These are phyloP conservation scores for Mrakiaceae sp. DNA, from an alignment of 1,284 basidiomycete genomes.

Conservation along the genomic window DNA sequence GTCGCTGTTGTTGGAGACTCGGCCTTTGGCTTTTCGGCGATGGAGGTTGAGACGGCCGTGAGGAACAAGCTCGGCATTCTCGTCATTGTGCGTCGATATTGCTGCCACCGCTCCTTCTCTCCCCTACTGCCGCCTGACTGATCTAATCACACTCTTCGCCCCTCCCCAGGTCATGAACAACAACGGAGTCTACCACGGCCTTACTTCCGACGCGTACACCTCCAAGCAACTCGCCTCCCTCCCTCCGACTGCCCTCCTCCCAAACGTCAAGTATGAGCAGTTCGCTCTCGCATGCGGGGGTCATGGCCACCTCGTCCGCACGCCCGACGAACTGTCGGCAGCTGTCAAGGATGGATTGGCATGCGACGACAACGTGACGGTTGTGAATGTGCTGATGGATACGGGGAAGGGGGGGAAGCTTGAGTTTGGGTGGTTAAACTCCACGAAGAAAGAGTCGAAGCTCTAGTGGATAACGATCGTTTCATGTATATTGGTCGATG, in stretches of 20 bases:
- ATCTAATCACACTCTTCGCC: too few relatives aligned
- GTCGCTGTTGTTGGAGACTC: conserved; percentile 21
- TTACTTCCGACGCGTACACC: conserved; percentile 14
- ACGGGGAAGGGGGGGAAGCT: conserved; percentile 18
- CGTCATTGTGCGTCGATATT: conserved; percentile 9
- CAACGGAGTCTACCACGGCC: conserved; percentile 21
- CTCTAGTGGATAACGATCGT: neutral
- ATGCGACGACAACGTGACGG: conserved; percentile 12
- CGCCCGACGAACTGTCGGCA: conserved; percentile 17
- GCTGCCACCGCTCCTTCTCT: too few relatives aligned
- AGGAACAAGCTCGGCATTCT: conserved; percentile 21
- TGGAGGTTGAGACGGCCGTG: conserved; percentile 22
- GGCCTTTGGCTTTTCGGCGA: conserved; percentile 21
- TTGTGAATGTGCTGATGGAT: conserved; percentile 22
- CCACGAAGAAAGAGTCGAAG: conserved; percentile 18
- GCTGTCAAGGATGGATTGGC: conserved; percentile 18
- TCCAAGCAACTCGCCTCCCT: conserved; percentile 16
- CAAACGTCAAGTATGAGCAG: conserved; percentile 20
- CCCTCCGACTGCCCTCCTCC: conserved; percentile 21
- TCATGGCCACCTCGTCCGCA: conserved; percentile 17
- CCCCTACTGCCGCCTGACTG: too few relatives aligned
- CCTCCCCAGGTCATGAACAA: conserved; percentile 19
- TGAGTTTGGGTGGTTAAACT: conserved; percentile 20
- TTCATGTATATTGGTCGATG: too few relatives aligned
- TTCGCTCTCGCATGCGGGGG: conserved; percentile 18